phyloP scores from a whole-genome alignment of 2,329 filamentous ascomycete species.

The Aureobasidium sp. region DNA sequence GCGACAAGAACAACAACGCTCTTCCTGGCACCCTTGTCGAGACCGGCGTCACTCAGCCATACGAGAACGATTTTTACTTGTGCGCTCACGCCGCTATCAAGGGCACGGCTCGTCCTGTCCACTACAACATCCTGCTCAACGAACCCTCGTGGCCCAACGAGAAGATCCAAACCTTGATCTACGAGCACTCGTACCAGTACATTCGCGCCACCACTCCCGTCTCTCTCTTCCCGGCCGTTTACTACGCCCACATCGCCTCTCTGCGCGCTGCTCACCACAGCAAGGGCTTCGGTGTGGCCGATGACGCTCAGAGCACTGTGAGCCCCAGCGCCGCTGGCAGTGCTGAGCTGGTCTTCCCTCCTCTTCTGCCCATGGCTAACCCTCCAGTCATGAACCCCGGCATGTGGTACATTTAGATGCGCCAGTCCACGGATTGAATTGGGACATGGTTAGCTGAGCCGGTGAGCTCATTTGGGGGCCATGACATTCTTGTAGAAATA shows the following conservation, averaged over 20 bases:
- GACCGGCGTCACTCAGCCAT: slow-evolving; percentile 79
- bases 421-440: background rate
- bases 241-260: slow-evolving; percentile 89
- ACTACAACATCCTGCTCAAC: slow-evolving; percentile 79
- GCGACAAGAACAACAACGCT: slow-evolving; percentile 72
- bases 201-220: slow-evolving; percentile 87
- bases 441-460: slow-evolving; percentile 8
- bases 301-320: background rate
- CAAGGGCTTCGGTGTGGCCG: slow-evolving; percentile 28
- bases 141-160: slow-evolving; percentile 61
- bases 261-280: slow-evolving; percentile 72
- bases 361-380: slow-evolving; percentile 34
- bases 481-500: background rate
- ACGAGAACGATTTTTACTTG: slow-evolving; percentile 80
- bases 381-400: slow-evolving; percentile 29
- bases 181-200: slow-evolving; percentile 92
- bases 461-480: background rate
- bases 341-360: slow-evolving; percentile 18
- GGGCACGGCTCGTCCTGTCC: slow-evolving; percentile 80
- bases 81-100: slow-evolving; percentile 73
- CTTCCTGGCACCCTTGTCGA: slow-evolving; percentile 83
- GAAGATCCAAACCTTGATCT: slow-evolving; percentile 77
- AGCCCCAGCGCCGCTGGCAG: background rate
- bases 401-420: slow-evolving; percentile 43
- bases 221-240: slow-evolving; percentile 78